These are phyloP conservation scores for Paraglomus occultum DNA, from an alignment of 192 early-diverging fungal genomes.

Conservation along the genomic window DNA sequence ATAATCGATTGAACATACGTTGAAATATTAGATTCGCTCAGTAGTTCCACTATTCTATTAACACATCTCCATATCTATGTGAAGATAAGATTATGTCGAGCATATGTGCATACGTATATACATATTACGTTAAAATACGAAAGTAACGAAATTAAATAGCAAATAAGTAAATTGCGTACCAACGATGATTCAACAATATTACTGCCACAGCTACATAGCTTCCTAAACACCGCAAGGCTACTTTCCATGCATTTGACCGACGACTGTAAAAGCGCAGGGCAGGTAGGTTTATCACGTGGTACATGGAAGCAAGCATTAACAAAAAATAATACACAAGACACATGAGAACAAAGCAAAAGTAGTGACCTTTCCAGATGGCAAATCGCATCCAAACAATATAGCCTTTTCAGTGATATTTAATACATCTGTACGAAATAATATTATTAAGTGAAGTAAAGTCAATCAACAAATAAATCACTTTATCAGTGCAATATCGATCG, in stretches of 20 bases:
- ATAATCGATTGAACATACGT: constrained; percentile 21
- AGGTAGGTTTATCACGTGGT: constrained; percentile 1
- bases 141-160: too few species aligned
- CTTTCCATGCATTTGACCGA: constrained; percentile 29
- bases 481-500: background rate
- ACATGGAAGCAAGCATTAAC: background rate
- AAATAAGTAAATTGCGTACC: constrained; percentile 7
- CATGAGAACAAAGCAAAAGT: constrained; percentile 22
- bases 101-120: too few species aligned
- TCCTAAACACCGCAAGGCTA: constrained; percentile 21
- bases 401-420: constrained; percentile 8
- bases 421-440: constrained; percentile 10
- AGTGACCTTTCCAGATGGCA: constrained; percentile 29
- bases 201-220: constrained; percentile 31
- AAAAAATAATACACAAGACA: constrained; percentile 7
- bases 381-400: constrained; percentile 22
- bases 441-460: background rate
- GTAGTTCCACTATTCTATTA: constrained; percentile 9
- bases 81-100: too few species aligned
- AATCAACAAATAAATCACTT: background rate
- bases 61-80: too few species aligned
- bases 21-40: constrained; percentile 13
- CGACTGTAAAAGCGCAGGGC: constrained; percentile 19
- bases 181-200: constrained; percentile 16
- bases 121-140: too few species aligned